Conservation (phyloP, 345 rosid genomes). For the Gossypium longicalyx region DNA sequence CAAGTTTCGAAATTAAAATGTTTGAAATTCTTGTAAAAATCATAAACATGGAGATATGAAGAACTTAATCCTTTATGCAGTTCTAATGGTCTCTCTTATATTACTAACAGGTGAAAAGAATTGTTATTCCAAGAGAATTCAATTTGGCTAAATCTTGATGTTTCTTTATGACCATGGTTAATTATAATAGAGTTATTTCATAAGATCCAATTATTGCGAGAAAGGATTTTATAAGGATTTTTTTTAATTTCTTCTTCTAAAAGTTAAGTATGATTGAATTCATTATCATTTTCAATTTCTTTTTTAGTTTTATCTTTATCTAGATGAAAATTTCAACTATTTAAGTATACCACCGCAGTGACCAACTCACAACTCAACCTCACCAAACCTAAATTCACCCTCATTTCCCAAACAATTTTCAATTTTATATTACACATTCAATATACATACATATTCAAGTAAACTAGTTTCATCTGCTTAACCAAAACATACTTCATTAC, state of each 20-base stretch:
- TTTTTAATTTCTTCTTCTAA: background rate
- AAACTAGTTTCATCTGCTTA: too few relatives aligned
- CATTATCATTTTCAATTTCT: background rate
- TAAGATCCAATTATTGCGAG: background rate
- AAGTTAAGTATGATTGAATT: background rate
- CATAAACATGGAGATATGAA: too few relatives aligned
- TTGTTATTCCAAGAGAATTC: background rate
- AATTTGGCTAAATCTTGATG: background rate
- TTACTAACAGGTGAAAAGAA: background rate
- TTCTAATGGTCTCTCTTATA: too few relatives aligned
- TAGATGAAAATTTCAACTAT: background rate
- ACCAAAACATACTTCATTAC: too few relatives aligned
- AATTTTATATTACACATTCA: too few relatives aligned
- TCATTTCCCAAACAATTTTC: too few relatives aligned
- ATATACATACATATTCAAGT: too few relatives aligned
- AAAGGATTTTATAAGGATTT: background rate
- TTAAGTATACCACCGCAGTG: background rate
- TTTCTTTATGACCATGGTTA: background rate
- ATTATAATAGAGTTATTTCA: background rate
- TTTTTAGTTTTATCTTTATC: background rate
- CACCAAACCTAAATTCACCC: too few relatives aligned
- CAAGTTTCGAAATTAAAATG: too few relatives aligned
- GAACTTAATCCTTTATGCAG: too few relatives aligned
- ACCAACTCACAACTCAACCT: too few relatives aligned
- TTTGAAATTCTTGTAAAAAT: too few relatives aligned